phyloP scores from a whole-genome alignment of 2,329 filamentous ascomycete genomes.

The Hypoxylon sp. region DNA sequence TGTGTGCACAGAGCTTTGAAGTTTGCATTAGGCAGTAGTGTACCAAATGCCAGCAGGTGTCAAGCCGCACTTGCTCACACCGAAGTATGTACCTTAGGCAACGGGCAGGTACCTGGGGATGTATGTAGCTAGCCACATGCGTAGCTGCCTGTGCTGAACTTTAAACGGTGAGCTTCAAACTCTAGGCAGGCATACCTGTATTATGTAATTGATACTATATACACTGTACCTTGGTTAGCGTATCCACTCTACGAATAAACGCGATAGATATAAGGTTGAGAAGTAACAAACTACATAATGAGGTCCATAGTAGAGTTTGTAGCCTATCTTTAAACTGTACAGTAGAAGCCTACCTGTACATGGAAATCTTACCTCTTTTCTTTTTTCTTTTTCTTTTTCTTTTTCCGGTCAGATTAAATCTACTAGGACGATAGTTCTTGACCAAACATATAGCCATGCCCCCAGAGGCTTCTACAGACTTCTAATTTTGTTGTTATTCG shows the following conservation, averaged over 20 bases:
- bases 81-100: conserved; percentile 1
- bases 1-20: not conserved
- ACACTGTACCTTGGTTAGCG: not conserved
- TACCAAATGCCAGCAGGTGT: not conserved
- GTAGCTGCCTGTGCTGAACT: conserved; percentile 9
- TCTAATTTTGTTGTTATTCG: not conserved
- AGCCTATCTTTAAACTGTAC: too few species aligned
- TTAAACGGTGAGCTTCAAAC: too few species aligned
- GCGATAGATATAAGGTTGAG: not conserved
- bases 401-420: not conserved
- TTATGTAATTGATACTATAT: not conserved
- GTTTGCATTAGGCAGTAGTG: not conserved
- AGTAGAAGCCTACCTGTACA: too few species aligned
- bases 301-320: not conserved
- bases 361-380: too few species aligned
- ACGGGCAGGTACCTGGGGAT: not conserved
- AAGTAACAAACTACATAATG: not conserved
- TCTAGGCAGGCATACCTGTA: not conserved
- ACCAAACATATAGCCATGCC: too few species aligned
- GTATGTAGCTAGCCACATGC: too few species aligned
- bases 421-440: too few species aligned
- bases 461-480: not conserved
- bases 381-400: too few species aligned
- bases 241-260: not conserved
- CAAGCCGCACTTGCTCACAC: conserved; percentile 12